Conservation (phyloP, 768 basidiomycete species). For the Psilocybe cubensis region DNA sequence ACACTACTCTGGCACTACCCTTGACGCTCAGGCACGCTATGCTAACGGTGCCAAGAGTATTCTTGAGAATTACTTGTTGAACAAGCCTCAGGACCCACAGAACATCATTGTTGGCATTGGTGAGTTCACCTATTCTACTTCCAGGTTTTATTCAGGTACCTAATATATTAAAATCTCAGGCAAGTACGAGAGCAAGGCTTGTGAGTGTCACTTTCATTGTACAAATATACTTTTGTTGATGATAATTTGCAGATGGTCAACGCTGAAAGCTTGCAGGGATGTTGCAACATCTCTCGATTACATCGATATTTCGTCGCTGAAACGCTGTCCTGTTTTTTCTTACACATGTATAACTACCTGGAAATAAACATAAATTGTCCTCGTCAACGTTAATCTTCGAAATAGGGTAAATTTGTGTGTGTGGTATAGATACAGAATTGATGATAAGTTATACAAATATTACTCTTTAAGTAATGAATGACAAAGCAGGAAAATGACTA, state of each 20-base stretch:
- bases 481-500: background rate
- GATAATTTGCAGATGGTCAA: conserved; percentile 46
- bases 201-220: conserved; percentile 29
- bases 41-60: conserved; percentile 73
- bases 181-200: conserved; percentile 50
- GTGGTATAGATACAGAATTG: conserved; percentile 8
- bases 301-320: background rate
- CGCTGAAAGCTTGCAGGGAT: conserved; percentile 35
- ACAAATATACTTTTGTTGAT: conserved; percentile 2
- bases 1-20: conserved; percentile 86
- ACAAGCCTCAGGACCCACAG: conserved; percentile 69
- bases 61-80: conserved; percentile 67
- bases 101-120: conserved; percentile 83
- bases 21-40: conserved; percentile 89
- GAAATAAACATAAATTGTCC: background rate
- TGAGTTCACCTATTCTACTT: conserved; percentile 31
- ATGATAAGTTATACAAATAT: background rate
- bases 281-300: background rate
- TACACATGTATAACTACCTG: background rate
- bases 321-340: background rate
- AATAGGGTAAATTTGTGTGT: conserved; percentile 1
- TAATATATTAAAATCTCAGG: conserved; percentile 20
- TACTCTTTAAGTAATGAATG: background rate
- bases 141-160: background rate
- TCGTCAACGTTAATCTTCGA: background rate